phyloP scores from a whole-genome alignment of 495 filamentous ascomycete genomes.

The Pseudoneurospora amorphoporcata region DNA sequence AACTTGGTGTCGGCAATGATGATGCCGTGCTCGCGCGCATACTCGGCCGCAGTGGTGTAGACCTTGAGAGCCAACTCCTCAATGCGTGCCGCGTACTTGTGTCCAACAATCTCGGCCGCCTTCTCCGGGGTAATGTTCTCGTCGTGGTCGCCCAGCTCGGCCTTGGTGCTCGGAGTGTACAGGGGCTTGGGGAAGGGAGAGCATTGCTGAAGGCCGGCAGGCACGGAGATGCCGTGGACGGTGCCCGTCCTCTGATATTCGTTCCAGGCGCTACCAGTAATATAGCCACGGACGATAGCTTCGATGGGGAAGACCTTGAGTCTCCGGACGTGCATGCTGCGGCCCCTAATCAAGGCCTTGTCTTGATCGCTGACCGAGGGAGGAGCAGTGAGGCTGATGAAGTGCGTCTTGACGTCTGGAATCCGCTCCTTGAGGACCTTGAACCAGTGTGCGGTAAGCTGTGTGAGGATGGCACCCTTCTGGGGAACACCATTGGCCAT shows the following conservation, averaged over 20 bases:
- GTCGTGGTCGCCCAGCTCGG: conserved; percentile 71
- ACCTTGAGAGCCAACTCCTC: conserved; percentile 59
- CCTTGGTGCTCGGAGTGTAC: conserved; percentile 89
- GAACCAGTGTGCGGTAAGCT: conserved; percentile 83
- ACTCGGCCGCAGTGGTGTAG: conserved; percentile 63
- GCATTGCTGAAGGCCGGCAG: conserved; percentile 59
- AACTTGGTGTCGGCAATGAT: conserved; percentile 66
- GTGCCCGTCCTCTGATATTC: conserved; percentile 64
- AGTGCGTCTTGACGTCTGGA: conserved; percentile 64
- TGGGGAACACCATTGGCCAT: conserved; percentile 78
- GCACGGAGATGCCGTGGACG: conserved; percentile 65
- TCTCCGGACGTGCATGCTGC: conserved; percentile 75
- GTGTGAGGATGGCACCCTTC: conserved; percentile 79
- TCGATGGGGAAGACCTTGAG: conserved; percentile 80
- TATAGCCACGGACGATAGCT: conserved; percentile 78
- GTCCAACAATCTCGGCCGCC: conserved; percentile 60
- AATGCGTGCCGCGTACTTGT: conserved; percentile 62
- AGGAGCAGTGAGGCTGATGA: conserved; percentile 61
- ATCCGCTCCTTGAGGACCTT: conserved; percentile 52
- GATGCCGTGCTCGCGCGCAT: conserved; percentile 70
- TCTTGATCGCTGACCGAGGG: conserved; percentile 33
- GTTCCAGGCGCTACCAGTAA: conserved; percentile 86
- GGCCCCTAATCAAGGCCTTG: conserved; percentile 44
- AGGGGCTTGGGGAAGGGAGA: conserved; percentile 60
- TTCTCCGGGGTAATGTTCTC: conserved; percentile 78